Percentiles rank a stretch among this genome's conserved stretches.
Conservation (phyloP, 1,139 yeast genomes). For the Protomyces pachydermus region DNA sequence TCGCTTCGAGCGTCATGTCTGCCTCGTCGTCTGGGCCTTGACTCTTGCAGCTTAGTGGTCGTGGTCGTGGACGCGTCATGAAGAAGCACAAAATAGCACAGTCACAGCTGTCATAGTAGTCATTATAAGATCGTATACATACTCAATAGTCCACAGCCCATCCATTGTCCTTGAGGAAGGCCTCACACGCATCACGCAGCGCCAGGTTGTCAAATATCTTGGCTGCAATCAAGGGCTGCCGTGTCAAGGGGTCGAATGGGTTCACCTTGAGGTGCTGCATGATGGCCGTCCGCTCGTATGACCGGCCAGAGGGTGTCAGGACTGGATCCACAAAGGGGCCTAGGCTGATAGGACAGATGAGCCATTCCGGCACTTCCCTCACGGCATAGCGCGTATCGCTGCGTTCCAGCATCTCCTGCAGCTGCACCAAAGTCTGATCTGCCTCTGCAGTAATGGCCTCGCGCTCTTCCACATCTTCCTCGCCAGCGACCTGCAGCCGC, state of each 20-base stretch:
- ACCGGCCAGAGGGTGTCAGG: conserved; percentile 49
- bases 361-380: conserved; percentile 45
- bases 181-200: conserved; percentile 44
- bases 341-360: conserved; percentile 49
- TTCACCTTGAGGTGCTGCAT: conserved; percentile 43
- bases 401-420: conserved; percentile 37
- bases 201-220: conserved; percentile 48
- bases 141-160: conserved; percentile 34
- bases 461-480: conserved; percentile 35
- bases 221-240: conserved; percentile 41
- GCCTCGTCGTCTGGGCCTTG: not conserved
- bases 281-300: conserved; percentile 46
- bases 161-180: conserved; percentile 33
- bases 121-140: not conserved
- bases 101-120: not conserved
- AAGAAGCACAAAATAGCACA: not conserved
- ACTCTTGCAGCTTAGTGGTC: not conserved
- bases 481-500: conserved; percentile 33
- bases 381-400: conserved; percentile 34
- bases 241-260: conserved; percentile 46
- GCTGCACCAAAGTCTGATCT: conserved; percentile 36
- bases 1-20: conserved; percentile 17
- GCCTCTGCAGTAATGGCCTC: conserved; percentile 35
- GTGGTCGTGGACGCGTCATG: not conserved
- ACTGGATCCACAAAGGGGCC: conserved; percentile 47